Evolutionary conservation across 352 stramenopile species (phyloP).

Genomic region (Phytophthora colocasiae): DNA sequence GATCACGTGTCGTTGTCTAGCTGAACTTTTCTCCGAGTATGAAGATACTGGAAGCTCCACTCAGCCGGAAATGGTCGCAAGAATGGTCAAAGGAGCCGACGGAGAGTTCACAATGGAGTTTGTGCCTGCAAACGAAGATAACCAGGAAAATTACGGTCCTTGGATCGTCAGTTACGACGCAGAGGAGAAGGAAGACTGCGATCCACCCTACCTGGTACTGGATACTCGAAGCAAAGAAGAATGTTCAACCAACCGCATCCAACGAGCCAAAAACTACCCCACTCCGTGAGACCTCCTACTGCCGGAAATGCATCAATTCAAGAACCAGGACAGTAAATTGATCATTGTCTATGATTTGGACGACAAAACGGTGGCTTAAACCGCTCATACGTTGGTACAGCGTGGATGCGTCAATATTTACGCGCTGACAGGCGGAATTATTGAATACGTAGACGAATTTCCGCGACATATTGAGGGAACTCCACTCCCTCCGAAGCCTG

Average conservation of each 20-base stretch:
- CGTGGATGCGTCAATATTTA: conserved; percentile 88
- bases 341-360: conserved; percentile 84
- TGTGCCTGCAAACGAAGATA: conserved; percentile 52
- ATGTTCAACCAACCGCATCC: conserved; percentile 72
- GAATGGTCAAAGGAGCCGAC: conserved; percentile 74
- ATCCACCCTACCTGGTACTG: conserved; percentile 77
- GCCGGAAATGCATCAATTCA: conserved; percentile 84
- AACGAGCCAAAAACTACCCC: conserved; percentile 73
- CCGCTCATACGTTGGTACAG: conserved; percentile 75
- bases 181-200: conserved; percentile 81
- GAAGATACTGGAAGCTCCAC: conserved; percentile 51
- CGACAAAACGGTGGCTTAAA: conserved; percentile 67
- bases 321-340: conserved; percentile 79
- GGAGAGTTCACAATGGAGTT: conserved; percentile 78
- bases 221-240: conserved; percentile 77
- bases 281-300: conserved; percentile 64
- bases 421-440: conserved; percentile 69
- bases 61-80: conserved; percentile 76
- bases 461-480: conserved; percentile 74
- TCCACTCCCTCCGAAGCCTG: conserved; percentile 58
- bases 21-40: conserved; percentile 81
- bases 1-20: conserved; percentile 66
- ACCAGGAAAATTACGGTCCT: conserved; percentile 44
- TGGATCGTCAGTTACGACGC: conserved; percentile 82
- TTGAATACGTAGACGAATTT: conserved; percentile 69